Evolutionary conservation across 495 filamentous ascomycete genomes (phyloP).

Genomic region (Viridothelium virens): DNA sequence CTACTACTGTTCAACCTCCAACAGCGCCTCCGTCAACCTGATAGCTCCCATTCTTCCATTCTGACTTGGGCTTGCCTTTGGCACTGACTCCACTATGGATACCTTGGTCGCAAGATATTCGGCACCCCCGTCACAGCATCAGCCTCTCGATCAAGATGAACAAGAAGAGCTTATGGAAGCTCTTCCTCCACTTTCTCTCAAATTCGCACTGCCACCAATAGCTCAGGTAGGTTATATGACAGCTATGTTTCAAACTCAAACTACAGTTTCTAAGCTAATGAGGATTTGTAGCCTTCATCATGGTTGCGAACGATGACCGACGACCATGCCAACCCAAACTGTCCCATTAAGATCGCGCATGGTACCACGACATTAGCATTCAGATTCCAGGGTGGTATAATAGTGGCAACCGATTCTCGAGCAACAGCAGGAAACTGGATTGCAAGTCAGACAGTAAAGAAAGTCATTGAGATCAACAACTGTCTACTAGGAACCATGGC

Average conservation of each 20-base stretch:
- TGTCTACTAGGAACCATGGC: slow-evolving; percentile 95
- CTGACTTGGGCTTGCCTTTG: not conserved
- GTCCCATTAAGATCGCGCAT: slow-evolving; percentile 98
- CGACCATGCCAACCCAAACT: slow-evolving; percentile 90
- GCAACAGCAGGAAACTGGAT: slow-evolving; percentile 98
- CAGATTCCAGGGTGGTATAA: slow-evolving; percentile 94
- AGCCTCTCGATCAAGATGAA: slow-evolving; percentile 65
- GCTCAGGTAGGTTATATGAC: slow-evolving; percentile 57
- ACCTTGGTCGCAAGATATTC: slow-evolving; percentile 85
- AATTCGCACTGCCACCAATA: slow-evolving; percentile 91
- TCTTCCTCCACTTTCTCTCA: slow-evolving; percentile 67
- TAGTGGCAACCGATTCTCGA: slow-evolving; percentile 94
- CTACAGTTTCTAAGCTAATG: slow-evolving; percentile 13
- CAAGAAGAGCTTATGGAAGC: slow-evolving; percentile 62
- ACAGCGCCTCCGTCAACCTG: not conserved
- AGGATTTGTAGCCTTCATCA: slow-evolving; percentile 51
- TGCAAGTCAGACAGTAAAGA: slow-evolving; percentile 98
- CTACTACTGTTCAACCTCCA: not conserved
- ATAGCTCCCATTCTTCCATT: not conserved
- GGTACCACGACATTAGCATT: slow-evolving; percentile 98
- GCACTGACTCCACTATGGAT: slow-evolving; percentile 58
- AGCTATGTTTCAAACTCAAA: not conserved
- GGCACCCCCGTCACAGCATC: slow-evolving; percentile 60
- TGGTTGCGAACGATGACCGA: slow-evolving; percentile 97
- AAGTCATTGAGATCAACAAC: slow-evolving; percentile 92